Base-by-base conservation (phyloP, 805 yeast genomes). In the Huiozyma naganishii region DNA sequence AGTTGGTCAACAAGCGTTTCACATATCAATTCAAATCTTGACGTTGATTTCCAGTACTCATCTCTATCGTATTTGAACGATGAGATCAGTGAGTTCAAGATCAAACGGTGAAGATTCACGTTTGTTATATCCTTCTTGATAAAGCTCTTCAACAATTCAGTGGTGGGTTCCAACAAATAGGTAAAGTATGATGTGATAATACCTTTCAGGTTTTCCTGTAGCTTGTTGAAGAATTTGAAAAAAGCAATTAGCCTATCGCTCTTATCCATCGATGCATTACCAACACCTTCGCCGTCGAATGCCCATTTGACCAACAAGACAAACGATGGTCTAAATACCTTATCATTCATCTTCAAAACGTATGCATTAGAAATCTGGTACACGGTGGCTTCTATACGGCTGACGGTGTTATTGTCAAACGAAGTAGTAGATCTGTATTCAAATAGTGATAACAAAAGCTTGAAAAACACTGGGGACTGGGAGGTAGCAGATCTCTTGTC, bases 271-370 rank as follows among this genome's bases (percentile, higher is more conserved):
- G 57, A 57, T 6, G 62, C 51, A 40, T 72, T 64, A 4, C 59
- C 65, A 9, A 75, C 74, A 37, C 83, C 88, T 61, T 82, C 94
- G 45, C 88, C 95, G 49, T 80, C 83, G 53, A 85, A 75, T 2
- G 96, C 94, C 98, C 98, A 92, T 60, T 88, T 77, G 9, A 83
- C 88, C 53, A 87, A 69, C 27, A 80, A 70, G 6, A 89, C 90
- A 66, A 92, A 92, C 58, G 86, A 69, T 13, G 98, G 98, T 58
- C 97, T 77, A 73, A 92, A 92, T 23, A 80, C 76, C 67, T 86
- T 87, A 61, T 92, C 98, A 60, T 92, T 92, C 65, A 92, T 74
- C 64, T 90, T 89, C 80, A 92, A 73, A 13, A 90, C 94, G 52
- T 79, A 80, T 27, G 70, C 69, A 50, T 90, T 77, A 17, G 84